These are phyloP conservation scores for Picea sitchensis DNA, from an alignment of 75 land plant species.

Conservation along the genomic window DNA sequence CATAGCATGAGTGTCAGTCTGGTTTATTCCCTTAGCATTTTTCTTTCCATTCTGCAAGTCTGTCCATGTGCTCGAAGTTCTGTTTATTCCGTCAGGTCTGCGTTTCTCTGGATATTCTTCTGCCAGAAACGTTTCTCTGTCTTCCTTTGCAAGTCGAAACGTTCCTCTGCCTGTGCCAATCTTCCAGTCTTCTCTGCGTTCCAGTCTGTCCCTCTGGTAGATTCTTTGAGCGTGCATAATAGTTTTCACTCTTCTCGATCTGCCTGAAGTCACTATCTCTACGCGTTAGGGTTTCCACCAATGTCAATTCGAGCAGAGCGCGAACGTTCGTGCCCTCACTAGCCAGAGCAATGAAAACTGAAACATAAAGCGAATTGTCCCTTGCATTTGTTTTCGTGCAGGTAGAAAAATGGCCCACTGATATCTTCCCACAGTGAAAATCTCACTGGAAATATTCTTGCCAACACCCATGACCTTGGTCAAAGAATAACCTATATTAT, in stretches of 20 bases:
- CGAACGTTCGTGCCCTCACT: slow-evolving; percentile 80
- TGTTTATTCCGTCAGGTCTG: too few species aligned
- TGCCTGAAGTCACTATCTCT: slow-evolving; percentile 71
- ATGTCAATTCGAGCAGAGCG: slow-evolving; percentile 70
- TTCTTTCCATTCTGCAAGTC: too few species aligned
- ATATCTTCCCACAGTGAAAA: slow-evolving; percentile 56
- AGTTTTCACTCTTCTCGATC: slow-evolving; percentile 10
- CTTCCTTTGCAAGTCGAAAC: too few species aligned
- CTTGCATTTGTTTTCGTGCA: slow-evolving; percentile 81
- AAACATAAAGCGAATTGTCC: slow-evolving; percentile 65
- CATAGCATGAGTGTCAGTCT: too few species aligned
- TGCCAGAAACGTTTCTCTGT: too few species aligned
- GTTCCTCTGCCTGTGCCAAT: too few species aligned
- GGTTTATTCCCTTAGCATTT: too few species aligned
- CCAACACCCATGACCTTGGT: slow-evolving; percentile 85
- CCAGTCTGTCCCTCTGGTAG: too few species aligned
- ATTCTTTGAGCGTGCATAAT: too few species aligned
- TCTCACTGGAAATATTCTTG: slow-evolving; percentile 32
- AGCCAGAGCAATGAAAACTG: slow-evolving; percentile 77
- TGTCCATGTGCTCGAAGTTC: too few species aligned
- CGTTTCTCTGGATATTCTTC: too few species aligned
- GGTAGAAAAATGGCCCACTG: slow-evolving; percentile 88
- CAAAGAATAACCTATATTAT: slow-evolving; percentile 65
- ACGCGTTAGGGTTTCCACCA: slow-evolving; percentile 36
- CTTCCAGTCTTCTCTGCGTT: too few species aligned